A percentile compares a stretch with the other conserved stretches of the same genome.
Evolutionary conservation across 225 moss, liverwort and hornwort genomes (phyloP).

Genomic region (Polytrichum formosum): DNA sequence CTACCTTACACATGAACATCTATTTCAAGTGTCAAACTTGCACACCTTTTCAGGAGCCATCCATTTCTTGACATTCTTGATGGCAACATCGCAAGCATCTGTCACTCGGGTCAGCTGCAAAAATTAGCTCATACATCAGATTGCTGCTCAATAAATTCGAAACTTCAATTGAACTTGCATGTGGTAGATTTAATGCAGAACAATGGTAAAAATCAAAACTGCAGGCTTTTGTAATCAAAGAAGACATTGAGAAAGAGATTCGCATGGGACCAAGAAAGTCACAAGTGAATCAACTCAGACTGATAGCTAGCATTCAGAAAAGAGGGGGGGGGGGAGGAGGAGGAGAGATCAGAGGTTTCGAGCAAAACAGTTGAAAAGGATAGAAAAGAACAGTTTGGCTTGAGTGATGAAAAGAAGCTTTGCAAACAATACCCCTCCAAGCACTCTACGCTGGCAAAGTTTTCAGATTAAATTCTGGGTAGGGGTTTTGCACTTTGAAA

Average conservation of each 20-base stretch:
- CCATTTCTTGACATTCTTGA: slow-evolving; percentile 37
- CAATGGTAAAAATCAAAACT: background rate
- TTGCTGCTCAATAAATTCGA: background rate
- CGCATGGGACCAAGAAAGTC: background rate
- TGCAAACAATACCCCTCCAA: too few species aligned
- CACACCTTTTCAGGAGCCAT: slow-evolving; percentile 45
- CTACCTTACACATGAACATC: too few species aligned
- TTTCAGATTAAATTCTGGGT: too few species aligned
- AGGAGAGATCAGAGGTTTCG: too few species aligned
- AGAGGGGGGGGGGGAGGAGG: too few species aligned
- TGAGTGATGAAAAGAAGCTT: too few species aligned
- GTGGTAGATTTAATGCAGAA: background rate
- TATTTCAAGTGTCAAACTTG: too few species aligned
- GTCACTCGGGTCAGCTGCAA: slow-evolving; percentile 3
- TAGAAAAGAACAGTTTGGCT: too few species aligned
- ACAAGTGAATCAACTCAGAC: background rate
- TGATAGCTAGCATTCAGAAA: background rate
- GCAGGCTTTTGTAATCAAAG: background rate
- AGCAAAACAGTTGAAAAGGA: too few species aligned
- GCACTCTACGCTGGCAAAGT: too few species aligned
- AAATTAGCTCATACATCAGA: background rate
- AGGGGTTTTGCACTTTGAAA: too few species aligned
- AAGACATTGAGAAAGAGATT: background rate
- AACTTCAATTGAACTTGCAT: background rate
- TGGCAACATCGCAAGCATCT: background rate